Evolutionary conservation across 768 basidiomycete genomes (phyloP), one percentile per base, ranked within the genome.

Genomic region (Psilocybe sp.): DNA sequence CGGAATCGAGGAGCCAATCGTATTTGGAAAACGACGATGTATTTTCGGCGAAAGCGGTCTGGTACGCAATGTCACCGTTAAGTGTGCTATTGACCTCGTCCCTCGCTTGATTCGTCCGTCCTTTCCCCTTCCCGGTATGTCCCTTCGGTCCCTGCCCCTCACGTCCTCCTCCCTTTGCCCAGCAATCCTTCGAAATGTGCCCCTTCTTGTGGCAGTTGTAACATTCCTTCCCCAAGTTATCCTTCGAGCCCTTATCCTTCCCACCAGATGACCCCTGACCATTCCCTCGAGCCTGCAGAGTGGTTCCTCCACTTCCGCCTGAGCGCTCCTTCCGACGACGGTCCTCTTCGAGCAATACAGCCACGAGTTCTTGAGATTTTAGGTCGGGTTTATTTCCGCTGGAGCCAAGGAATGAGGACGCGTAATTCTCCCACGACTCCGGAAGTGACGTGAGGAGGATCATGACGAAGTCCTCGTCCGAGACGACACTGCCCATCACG

Each of bases 131-230:
- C 43, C 47, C n/a, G n/a, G n/a, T n/a, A n/a, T n/a, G 13, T 0
- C 54, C 55, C 45, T 59, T 60, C 3, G 61, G 67, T 43, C 62
- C 60, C 50, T 69, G 62, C 23, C 68, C 70, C 50, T 70, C 68
- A 33, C 57, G 60, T 43, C 67, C 69, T 49, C 68, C 68, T 3
- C 68, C 68, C 44, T 62, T 62, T 34, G 50, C 47, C 54, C 52
- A 60, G 51, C 56, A 57, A 3, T 56, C 59, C 44, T 42, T 47
- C 5, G 40, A 47, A 2, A 56, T 52, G 48, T 71, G 69, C 3
- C 66, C 68, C 16, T 54, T 66, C 56, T 64, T 66, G 34, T 60
- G 44, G 44, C 69, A 69, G 44, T 69, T 71, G 16, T 56, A 60
- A 50, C 48, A 49, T 33, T 49, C 48, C 28, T 48, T 48, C 14